Conservation (phyloP, 371 early-diverging fungal species). For the Chytridium lagenaria region DNA sequence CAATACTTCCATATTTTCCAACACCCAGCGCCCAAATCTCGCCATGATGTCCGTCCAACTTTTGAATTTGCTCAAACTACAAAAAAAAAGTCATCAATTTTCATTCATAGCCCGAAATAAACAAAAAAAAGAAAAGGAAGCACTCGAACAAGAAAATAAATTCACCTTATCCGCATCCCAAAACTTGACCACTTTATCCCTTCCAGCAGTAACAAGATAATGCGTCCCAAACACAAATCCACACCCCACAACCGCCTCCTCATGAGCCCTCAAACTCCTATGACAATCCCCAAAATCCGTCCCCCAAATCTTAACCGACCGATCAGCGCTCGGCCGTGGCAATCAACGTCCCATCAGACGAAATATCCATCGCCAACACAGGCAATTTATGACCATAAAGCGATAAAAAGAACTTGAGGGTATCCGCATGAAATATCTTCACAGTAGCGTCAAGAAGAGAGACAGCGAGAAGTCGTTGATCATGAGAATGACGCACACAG, state of each 20-base stretch:
- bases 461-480: slow-evolving; percentile 87
- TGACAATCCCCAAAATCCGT: slow-evolving; percentile 99
- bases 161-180: slow-evolving; percentile 94
- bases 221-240: slow-evolving; percentile 93
- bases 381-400: slow-evolving; percentile 97
- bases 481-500: slow-evolving; percentile 82
- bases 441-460: slow-evolving; percentile 92
- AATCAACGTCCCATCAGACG: slow-evolving; percentile 86
- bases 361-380: slow-evolving; percentile 94
- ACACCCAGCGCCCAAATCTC: slow-evolving; percentile 93
- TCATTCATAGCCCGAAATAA: slow-evolving; percentile 16
- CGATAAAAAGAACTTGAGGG: slow-evolving; percentile 93
- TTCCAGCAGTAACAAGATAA: slow-evolving; percentile 88
- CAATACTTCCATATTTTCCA: slow-evolving; percentile 82
- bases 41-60: slow-evolving; percentile 87
- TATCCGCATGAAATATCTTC: slow-evolving; percentile 94
- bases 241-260: slow-evolving; percentile 85
- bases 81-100: slow-evolving; percentile 33
- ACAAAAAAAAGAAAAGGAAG: slow-evolving; percentile 13
- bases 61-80: slow-evolving; percentile 90
- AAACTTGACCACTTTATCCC: slow-evolving; percentile 90
- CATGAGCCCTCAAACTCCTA: slow-evolving; percentile 90
- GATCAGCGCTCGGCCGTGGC: slow-evolving; percentile 93
- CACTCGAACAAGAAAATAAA: not conserved
- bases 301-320: slow-evolving; percentile 97